Percentiles rank a stretch among this genome's conserved stretches.
These are phyloP conservation scores for Termitomyces sp. DNA, from an alignment of 768 basidiomycete species.

Conservation along the genomic window DNA sequence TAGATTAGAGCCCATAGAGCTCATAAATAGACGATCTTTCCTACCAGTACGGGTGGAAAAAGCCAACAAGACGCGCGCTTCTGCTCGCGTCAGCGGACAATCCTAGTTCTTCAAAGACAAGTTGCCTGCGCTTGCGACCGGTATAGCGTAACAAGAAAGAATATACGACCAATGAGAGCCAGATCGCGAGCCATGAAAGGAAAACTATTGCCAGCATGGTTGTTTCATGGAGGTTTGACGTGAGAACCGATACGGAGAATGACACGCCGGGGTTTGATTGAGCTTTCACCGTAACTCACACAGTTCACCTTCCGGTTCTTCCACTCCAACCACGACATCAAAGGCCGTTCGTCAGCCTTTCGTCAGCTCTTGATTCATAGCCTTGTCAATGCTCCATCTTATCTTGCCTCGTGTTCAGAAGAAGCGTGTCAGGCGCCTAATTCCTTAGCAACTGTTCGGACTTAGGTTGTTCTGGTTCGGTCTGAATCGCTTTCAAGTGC, in stretches of 20 bases:
- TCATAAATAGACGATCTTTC: conserved; percentile 15
- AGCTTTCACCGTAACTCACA: too few relatives aligned
- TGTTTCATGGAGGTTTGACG: not conserved
- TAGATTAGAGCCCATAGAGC: conserved; percentile 23
- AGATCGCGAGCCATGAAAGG: conserved; percentile 1
- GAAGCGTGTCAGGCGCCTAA: not conserved
- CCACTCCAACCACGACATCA: not conserved
- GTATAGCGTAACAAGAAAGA: conserved; percentile 2
- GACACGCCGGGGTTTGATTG: too few relatives aligned
- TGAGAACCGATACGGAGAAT: too few relatives aligned
- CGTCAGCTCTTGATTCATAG: not conserved
- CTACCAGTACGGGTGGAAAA: conserved; percentile 97
- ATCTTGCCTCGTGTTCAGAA: not conserved
- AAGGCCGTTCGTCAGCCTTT: not conserved
- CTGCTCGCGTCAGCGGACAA: conserved; percentile 11
- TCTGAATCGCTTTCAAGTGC: too few relatives aligned
- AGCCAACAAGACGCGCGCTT: conserved; percentile 51
- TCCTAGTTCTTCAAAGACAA: conserved; percentile 18
- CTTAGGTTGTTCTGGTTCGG: not conserved
- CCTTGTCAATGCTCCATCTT: not conserved
- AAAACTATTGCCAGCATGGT: not conserved
- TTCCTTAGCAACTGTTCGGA: not conserved
- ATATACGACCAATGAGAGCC: conserved; percentile 11
- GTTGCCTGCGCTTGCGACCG: conserved; percentile 5
- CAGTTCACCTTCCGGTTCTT: too few relatives aligned